phyloP scores from a whole-genome alignment of 352 stramenopile species.

The Pythium periplocum region DNA sequence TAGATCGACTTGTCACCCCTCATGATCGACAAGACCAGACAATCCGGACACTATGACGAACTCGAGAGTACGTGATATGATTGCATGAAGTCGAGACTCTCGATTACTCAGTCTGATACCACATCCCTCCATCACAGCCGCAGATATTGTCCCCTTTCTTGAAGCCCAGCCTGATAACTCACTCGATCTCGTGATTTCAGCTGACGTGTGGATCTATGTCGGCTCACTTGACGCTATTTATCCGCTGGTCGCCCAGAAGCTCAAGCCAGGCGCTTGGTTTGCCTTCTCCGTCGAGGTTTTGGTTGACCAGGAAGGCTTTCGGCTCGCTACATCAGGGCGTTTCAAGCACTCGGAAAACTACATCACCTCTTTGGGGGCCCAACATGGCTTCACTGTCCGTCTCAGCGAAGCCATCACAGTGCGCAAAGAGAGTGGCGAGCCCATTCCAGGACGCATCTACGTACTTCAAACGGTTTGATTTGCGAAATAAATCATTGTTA shows the following conservation, averaged over 20 bases:
- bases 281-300: conserved; percentile 72
- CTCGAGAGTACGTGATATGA: conserved; percentile 43
- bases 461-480: conserved; percentile 10
- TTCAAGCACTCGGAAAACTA: conserved; percentile 77
- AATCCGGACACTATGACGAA: conserved; percentile 61
- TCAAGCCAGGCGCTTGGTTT: conserved; percentile 38
- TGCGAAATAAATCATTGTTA: conserved; percentile 8
- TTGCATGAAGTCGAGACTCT: not conserved
- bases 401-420: conserved; percentile 43
- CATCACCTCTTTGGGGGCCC: conserved; percentile 34
- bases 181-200: conserved; percentile 65
- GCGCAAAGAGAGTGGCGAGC: conserved; percentile 66
- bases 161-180: conserved; percentile 27
- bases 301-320: conserved; percentile 18
- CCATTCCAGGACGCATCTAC: conserved; percentile 65
- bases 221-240: conserved; percentile 65
- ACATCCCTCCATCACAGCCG: conserved; percentile 20
- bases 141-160: conserved; percentile 55
- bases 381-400: conserved; percentile 32
- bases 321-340: conserved; percentile 61
- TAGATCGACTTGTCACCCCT: conserved; percentile 76
- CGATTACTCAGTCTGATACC: not conserved
- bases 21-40: conserved; percentile 76
- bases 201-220: conserved; percentile 88
- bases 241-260: conserved; percentile 32